A percentile compares a stretch with the other conserved stretches of the same genome.
Evolutionary conservation across 2,329 filamentous ascomycete genomes (phyloP).

Genomic region (Fusarium bactridioides): DNA sequence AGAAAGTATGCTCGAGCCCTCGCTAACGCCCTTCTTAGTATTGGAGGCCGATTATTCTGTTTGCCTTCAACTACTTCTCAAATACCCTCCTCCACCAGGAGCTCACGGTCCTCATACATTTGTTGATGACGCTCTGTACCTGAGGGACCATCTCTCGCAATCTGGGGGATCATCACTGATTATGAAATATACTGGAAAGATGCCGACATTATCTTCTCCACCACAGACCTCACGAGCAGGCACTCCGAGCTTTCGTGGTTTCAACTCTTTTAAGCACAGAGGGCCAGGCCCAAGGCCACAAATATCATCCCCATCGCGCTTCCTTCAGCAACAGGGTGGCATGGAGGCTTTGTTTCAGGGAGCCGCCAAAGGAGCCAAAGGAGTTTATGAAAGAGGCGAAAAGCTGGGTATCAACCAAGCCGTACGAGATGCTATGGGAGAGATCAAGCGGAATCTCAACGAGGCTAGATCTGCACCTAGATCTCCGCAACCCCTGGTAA

Average conservation of each 20-base stretch:
- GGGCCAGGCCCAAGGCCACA: constrained; percentile 54
- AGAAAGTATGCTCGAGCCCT: background rate
- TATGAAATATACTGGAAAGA: constrained; percentile 71
- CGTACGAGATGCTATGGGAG: constrained; percentile 80
- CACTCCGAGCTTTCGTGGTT: constrained; percentile 48
- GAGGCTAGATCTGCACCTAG: constrained; percentile 58
- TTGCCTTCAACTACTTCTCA: constrained; percentile 81
- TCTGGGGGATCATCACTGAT: constrained; percentile 72
- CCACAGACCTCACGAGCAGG: constrained; percentile 39
- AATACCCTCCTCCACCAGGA: constrained; percentile 75
- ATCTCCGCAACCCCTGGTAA: constrained; percentile 47
- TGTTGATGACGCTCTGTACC: constrained; percentile 83
- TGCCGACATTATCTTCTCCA: constrained; percentile 50
- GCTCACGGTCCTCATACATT: constrained; percentile 78
- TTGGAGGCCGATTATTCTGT: constrained; percentile 87
- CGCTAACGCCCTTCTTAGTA: constrained; percentile 60
- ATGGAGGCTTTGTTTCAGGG: constrained; percentile 78
- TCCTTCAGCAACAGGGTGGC: constrained; percentile 65
- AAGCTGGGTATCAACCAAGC: constrained; percentile 82
- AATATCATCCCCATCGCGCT: constrained; percentile 56
- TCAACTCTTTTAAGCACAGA: constrained; percentile 51
- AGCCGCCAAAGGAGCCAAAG: constrained; percentile 78
- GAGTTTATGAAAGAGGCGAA: constrained; percentile 76
- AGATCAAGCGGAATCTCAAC: constrained; percentile 80
- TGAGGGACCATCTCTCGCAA: constrained; percentile 69